Base-by-base conservation (phyloP, 208 protist species). In the Crithidia sp. region DNA sequence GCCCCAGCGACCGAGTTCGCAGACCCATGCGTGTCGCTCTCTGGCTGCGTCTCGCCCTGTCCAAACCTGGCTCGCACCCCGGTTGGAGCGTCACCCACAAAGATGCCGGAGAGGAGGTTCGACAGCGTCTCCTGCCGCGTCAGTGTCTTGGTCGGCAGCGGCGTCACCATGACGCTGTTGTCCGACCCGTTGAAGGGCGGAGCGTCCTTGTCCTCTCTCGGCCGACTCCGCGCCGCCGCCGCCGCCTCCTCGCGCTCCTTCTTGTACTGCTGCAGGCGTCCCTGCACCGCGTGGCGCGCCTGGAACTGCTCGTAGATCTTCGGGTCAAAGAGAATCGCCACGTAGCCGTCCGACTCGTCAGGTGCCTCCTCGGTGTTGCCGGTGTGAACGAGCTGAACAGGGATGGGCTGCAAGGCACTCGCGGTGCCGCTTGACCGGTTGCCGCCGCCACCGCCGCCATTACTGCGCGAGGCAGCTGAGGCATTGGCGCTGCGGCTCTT, bases 291-390 rank as follows among this genome's bases (percentile, higher is more conserved):
- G 54, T 88, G 76, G 13, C 88, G 81, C 0, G 71, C 50, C 36
- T 91, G 65, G 14, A 96, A 82, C 37, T 85, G 82, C 45, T 94
- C 81, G 76, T 96, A 96, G 16, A 93, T 85, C 19, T 86, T 83
- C 17, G 79, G 74, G 45, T 96, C 88, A 69, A 90, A 89, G 49
- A 96, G 45, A 9, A 95, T 77, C 2, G 92, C 85, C 16, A 92
- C 82, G 66, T 86, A 96, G 40, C 85, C 86, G 68, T 96, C 92
- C 39, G 92, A 95, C 61, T 94, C 92, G 65, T 96, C 92, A 4
- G 68, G 67, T 2, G 91, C 84, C 57, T 93, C 89, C 59, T 79
- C 75, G 17, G 41, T 28, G 0, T 71, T 59, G 43, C 75, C 74
- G 57, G n/a, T 79, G 74, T 79, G 74, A 9, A 79, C 74, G 5